These are phyloP conservation scores for Pyrrhoderma noxium DNA, from an alignment of 1,284 basidiomycete species.

Conservation along the genomic window DNA sequence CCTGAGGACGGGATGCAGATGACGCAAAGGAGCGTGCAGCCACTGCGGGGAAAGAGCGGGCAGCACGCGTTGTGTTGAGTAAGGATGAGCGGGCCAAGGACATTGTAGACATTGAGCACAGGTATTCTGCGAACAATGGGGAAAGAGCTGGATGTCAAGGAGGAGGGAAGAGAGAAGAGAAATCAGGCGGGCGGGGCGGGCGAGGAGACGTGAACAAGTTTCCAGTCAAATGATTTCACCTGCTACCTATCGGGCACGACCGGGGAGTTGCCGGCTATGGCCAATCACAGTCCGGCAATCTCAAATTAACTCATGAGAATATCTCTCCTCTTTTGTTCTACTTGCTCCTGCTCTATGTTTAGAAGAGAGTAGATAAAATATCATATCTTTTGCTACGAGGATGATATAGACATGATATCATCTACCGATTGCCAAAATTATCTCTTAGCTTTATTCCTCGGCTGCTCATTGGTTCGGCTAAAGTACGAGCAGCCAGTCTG, in stretches of 20 bases:
- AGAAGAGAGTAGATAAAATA: no score
- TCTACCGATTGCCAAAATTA: no score
- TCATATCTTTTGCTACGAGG: no score
- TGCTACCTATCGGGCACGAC: slow-evolving; percentile 5
- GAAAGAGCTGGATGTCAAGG: not conserved
- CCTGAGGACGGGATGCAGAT: slow-evolving; percentile 31
- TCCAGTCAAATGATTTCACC: no score
- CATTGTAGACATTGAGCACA: slow-evolving; percentile 2
- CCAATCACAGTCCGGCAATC: slow-evolving; percentile 9
- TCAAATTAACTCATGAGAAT: slow-evolving; percentile 2
- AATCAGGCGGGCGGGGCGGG: not conserved
- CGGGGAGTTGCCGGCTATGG: slow-evolving; percentile 3
- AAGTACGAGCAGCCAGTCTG: no score
- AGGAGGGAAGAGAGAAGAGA: slow-evolving; percentile 1
- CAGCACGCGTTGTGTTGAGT: slow-evolving; percentile 4
- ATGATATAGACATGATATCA: no score
- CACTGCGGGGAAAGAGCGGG: not conserved
- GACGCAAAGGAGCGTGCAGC: slow-evolving; percentile 30
- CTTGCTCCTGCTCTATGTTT: not conserved
- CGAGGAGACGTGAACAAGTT: not conserved
- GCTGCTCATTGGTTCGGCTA: no score
- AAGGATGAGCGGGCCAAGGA: slow-evolving; percentile 15
- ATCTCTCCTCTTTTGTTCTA: not conserved
- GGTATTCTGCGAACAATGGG: no score
- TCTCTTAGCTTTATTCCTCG: no score